Evolutionary conservation across 2,329 filamentous ascomycete species (phyloP), one percentile per base, ranked within the genome.

Genomic region (Xylariaceae sp.): DNA sequence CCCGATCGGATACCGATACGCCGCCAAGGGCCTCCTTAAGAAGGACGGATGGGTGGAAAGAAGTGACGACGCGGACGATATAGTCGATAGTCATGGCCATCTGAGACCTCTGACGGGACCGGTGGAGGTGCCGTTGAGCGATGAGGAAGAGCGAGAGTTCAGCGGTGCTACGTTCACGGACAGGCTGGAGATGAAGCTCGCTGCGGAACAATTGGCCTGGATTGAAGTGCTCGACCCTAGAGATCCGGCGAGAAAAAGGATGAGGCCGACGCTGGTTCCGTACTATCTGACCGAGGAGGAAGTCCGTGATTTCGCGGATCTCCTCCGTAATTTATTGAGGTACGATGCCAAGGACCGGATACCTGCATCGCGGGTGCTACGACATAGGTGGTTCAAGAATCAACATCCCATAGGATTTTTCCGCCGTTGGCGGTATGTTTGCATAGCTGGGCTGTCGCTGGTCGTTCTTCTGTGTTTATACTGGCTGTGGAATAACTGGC

Each of bases 351-450:
- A 27, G 2, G 4, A 54, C 2, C 44, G 59, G 12, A 9, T 44
- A 11, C n/a, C 29, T 1, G 47, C 46, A 7, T 27, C 31, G 3
- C 4, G 40, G n/a, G 27, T 26, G n/a, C 39, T 57, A 3, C 30
- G 30, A n/a, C 55, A 60, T 35, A 9, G n/a, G 3, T 60, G 57
- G 57, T 57, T 60, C 37, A 43, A 42, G n/a, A 29, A 42, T 32
- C 27, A 44, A 30, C 42, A 11, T 12, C 42, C 42, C 12, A 6
- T 5, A 44, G 7, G 5, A 7, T 5, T 32, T 12, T 30, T 41
- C 3, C 26, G 37, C 9, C 47, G 32, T 8, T 29, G 34, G 35
- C 29, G 35, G 29, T 49, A 41, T 29, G 12, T 30, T 6, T 46
- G 7, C 30, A 30, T 7, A 8, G 43, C 27, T 6, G 43, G 5